A percentile compares a stretch with the other conserved stretches of the same genome.
phyloP scores from a whole-genome alignment of 257 asterid species.

The Parsonsia alboflavescens region DNA sequence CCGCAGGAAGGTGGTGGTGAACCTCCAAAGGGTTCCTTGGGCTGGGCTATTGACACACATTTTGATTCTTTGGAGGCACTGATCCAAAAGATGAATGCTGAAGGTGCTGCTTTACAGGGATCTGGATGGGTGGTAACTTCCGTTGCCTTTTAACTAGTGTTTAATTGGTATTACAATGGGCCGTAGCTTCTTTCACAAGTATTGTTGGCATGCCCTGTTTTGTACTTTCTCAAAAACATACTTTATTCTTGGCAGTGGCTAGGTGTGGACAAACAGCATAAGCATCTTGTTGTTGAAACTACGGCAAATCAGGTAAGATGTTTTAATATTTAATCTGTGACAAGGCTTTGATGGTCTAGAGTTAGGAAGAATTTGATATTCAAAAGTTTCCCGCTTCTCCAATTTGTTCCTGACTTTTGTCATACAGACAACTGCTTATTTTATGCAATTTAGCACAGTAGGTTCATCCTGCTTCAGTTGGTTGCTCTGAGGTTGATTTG shows the following conservation, averaged over 20 bases:
- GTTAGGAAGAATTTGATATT: not conserved
- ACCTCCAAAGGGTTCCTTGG: conserved; percentile 65
- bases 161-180: not conserved
- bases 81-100: conserved; percentile 62
- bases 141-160: conserved; percentile 1
- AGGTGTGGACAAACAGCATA: conserved; percentile 58
- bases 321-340: not conserved
- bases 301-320: conserved; percentile 66
- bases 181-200: conserved; percentile 8
- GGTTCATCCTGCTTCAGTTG: not conserved
- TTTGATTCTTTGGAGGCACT: conserved; percentile 68
- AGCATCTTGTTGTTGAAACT: conserved; percentile 62
- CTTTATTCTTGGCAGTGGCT: conserved; percentile 57
- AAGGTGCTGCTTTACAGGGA: conserved; percentile 84
- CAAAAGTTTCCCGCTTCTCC: not conserved
- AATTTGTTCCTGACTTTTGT: not conserved
- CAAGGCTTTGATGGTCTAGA: not conserved
- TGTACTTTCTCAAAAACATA: not conserved
- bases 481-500: not conserved
- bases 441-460: not conserved
- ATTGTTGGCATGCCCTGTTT: not conserved
- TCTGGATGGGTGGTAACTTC: conserved; percentile 85
- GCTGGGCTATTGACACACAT: conserved; percentile 53
- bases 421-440: not conserved
- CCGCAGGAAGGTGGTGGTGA: conserved; percentile 83